Evolutionary conservation across 2,329 filamentous ascomycete genomes (phyloP), one percentile per base, ranked within the genome.

Genomic region (Aspergillus tubingensis): DNA sequence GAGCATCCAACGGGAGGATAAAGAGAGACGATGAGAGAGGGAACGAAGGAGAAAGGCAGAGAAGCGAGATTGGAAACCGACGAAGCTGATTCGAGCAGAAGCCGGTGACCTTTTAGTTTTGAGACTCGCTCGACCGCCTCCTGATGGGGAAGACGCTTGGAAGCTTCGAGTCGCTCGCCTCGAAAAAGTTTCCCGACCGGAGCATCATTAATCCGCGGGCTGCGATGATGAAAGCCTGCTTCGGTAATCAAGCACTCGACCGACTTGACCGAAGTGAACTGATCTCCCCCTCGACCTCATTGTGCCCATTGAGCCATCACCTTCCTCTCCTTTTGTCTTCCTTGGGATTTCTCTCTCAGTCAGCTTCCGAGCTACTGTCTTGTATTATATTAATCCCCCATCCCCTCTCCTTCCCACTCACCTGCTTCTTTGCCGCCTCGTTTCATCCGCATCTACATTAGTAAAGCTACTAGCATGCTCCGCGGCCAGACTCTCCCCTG

Each of bases 401-500:
- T 27, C 51, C 38, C 25, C 54, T 55, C 21, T 52, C 47, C 55
- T 62, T 36, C 32, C 38, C 51, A 59, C 64, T 63, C 60, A 44
- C 48, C 50, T 54, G 32, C 32, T 13, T 36, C 59, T 55, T 65
- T 48, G 54, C 48, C 48, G 27, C 44, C 30, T 53, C 61, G 58
- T 51, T 27, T 38, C 53, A 41, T 47, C 48, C 52, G n/a, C 56
- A 60, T 55, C 58, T 63, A 70, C 57, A 66, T 62, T 71, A 44
- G 41, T 44, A 44, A 44, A 36, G 32, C 41, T 44, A 44, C 41
- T 44, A 83, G 78, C 76, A 89, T 89, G 87, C 81, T 87, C 74
- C 85, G 86, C 79, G 82, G 85, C 71, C 85, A 86, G 76, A 84
- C 83, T 67, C 77, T 88, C 71, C 84, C 86, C 78, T 89, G 86